phyloP scores from a whole-genome alignment of 1,284 basidiomycete genomes.

The Grifola frondosa region DNA sequence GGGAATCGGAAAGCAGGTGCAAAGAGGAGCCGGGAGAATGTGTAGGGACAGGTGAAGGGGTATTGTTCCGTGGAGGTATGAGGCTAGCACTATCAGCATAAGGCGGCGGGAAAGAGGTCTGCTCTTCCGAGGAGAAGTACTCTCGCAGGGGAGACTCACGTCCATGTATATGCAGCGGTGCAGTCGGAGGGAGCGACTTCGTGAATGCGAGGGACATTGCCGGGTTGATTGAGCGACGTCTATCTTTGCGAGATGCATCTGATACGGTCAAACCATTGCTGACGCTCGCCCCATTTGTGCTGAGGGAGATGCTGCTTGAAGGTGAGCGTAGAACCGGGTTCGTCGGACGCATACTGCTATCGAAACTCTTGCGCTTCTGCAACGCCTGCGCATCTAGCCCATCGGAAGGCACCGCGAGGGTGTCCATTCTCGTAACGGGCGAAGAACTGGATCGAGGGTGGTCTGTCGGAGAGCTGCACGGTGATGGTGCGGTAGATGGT shows the following conservation, averaged over 20 bases:
- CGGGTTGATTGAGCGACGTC: constrained; percentile 45
- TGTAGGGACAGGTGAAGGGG: constrained; percentile 9
- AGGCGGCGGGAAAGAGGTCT: constrained; percentile 23
- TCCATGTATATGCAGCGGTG: constrained; percentile 10
- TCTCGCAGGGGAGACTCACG: constrained; percentile 35
- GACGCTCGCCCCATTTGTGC: constrained; percentile 7
- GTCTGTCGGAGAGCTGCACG: constrained; percentile 20
- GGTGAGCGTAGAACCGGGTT: constrained; percentile 40
- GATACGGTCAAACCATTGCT: constrained; percentile 21
- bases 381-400: constrained; percentile 17
- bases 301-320: constrained; percentile 22
- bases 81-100: constrained; percentile 8
- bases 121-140: constrained; percentile 25
- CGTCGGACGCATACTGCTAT: constrained; percentile 55
- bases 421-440: constrained; percentile 21
- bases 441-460: constrained; percentile 21
- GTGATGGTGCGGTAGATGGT: constrained; percentile 16
- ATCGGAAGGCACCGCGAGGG: constrained; percentile 26
- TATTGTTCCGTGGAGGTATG: constrained; percentile 4
- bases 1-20: constrained; percentile 3
- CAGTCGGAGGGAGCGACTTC: constrained; percentile 27
- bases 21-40: too few species aligned
- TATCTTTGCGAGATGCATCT: constrained; percentile 34
- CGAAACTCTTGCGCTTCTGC: constrained; percentile 55
- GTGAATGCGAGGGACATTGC: constrained; percentile 31